A percentile compares a stretch with the other conserved stretches of the same genome.
These are phyloP conservation scores for Cardamine occulta DNA, from an alignment of 345 rosid genomes.

Conservation along the genomic window DNA sequence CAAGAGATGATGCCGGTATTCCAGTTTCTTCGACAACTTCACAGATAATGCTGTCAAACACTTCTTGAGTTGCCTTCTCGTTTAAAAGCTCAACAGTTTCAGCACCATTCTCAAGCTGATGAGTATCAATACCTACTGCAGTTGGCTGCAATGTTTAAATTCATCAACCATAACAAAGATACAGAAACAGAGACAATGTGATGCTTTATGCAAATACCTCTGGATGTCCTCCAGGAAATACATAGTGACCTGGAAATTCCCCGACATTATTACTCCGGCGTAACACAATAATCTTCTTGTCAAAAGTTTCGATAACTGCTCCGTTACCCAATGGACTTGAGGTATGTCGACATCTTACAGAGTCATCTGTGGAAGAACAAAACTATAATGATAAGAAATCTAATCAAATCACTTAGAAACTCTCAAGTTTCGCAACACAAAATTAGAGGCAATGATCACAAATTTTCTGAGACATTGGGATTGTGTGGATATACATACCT, in stretches of 20 bases:
- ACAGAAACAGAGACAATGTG: not conserved
- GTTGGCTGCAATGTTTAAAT: constrained; percentile 57
- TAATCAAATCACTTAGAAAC: constrained; percentile 1
- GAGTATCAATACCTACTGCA: constrained; percentile 56
- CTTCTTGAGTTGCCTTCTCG: constrained; percentile 63
- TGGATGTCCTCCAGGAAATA: constrained; percentile 95
- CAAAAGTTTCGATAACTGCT: constrained; percentile 74
- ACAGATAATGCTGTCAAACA: constrained; percentile 77
- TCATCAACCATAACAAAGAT: not conserved
- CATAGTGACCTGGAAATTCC: constrained; percentile 90
- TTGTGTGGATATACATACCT: constrained; percentile 59
- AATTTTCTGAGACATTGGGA: not conserved
- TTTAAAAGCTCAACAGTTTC: constrained; percentile 43
- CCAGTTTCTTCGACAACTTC: constrained; percentile 96
- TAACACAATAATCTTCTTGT: constrained; percentile 68
- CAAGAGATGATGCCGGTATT: constrained; percentile 74
- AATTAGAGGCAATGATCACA: constrained; percentile 6
- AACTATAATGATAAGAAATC: constrained; percentile 18
- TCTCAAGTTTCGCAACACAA: not conserved
- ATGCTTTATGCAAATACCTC: constrained; percentile 54
- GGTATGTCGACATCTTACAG: constrained; percentile 65
- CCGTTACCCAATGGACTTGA: constrained; percentile 89
- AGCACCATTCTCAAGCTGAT: constrained; percentile 39
- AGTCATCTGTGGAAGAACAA: constrained; percentile 57
- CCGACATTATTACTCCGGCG: constrained; percentile 88